phyloP scores from a whole-genome alignment of 164 flowering plant genomes.

The Vitis labrusca region DNA sequence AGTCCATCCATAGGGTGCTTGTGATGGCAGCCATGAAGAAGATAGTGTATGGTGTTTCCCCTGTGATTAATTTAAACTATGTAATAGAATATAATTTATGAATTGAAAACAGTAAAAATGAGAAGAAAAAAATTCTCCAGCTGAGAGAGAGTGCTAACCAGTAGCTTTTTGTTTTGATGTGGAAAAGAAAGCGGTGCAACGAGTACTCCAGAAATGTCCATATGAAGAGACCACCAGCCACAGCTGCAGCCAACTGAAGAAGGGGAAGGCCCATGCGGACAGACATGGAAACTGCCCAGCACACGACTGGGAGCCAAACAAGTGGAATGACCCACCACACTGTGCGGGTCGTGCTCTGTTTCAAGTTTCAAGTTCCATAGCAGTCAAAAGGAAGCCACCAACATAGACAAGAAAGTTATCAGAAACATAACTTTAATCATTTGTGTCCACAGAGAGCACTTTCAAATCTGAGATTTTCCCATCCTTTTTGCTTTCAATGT shows the following conservation, averaged over 20 bases:
- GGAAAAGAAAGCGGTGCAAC: constrained; percentile 91
- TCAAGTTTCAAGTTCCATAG: neutral
- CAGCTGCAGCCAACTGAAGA: constrained; percentile 40
- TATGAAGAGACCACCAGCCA: constrained; percentile 54
- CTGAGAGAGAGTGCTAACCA: constrained; percentile 44
- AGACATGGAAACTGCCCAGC: constrained; percentile 47
- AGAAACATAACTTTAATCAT: too few relatives aligned
- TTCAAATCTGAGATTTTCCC: too few relatives aligned
- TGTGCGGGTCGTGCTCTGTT: constrained; percentile 76
- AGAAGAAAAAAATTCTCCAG: too few relatives aligned
- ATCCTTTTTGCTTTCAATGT: too few relatives aligned
- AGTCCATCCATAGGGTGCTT: constrained; percentile 97
- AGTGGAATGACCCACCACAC: constrained; percentile 81
- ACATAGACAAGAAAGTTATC: too few relatives aligned
- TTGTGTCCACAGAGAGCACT: too few relatives aligned
- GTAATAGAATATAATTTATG: too few relatives aligned
- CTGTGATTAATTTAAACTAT: too few relatives aligned
- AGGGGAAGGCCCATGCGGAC: constrained; percentile 52
- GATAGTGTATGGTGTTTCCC: constrained; percentile 82
- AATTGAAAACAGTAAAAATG: too few relatives aligned
- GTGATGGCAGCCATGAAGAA: constrained; percentile 97
- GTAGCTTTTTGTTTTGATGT: constrained; percentile 78
- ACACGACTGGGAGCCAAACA: constrained; percentile 78
- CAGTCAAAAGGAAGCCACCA: too few relatives aligned
- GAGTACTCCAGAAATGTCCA: constrained; percentile 86